Evolutionary conservation across 1,139 yeast genomes (phyloP), one percentile per base, ranked within the genome.

Genomic region (Magnusiomyces paraingens): DNA sequence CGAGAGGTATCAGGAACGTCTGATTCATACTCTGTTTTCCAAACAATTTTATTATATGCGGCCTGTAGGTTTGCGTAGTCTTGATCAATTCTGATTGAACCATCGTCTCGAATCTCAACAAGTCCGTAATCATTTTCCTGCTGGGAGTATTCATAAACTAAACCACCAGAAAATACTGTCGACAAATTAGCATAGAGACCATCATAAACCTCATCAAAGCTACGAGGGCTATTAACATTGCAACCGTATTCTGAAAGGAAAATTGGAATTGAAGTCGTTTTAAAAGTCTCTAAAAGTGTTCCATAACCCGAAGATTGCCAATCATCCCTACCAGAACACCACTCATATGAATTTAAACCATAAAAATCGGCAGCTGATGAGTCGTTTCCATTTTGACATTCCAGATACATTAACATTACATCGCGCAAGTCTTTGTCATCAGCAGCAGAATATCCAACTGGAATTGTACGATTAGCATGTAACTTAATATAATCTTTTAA

Each of bases 371-470:
- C 87, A 1, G 84, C 72, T 50, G 86, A 83, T 12, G 66, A 65
- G 15, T 80, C 83, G 44, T 80, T 79, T 12, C 18, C 48, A 29
- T 26, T 17, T 17, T 79, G 75, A 66, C 98, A 93, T 65, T 86
- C 93, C 59, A 93, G 77, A 66, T 89, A 93, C 57, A 82, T 77
- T 2, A 96, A 88, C 53, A 90, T 74, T 0, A 96, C 79, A 14
- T 80, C 80, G 61, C 99, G 77, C 67, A 80, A 88, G 55, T 76
- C 72, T 59, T 87, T 75, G 65, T 89, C 97, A 70, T 93, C 99
- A 1, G 97, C 98, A 0, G 98, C 97, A 0, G 97, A 86, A 69
- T 93, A 93, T 0, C 99, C 98, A 39, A 93, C 93, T 0, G 98
- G 98, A 32, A 93, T 81, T 12, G 70, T 66, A 58, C 98, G 76